Evolutionary conservation across 331 rosid genomes (phyloP).

Genomic region (Rhamnella rubrinervis): DNA sequence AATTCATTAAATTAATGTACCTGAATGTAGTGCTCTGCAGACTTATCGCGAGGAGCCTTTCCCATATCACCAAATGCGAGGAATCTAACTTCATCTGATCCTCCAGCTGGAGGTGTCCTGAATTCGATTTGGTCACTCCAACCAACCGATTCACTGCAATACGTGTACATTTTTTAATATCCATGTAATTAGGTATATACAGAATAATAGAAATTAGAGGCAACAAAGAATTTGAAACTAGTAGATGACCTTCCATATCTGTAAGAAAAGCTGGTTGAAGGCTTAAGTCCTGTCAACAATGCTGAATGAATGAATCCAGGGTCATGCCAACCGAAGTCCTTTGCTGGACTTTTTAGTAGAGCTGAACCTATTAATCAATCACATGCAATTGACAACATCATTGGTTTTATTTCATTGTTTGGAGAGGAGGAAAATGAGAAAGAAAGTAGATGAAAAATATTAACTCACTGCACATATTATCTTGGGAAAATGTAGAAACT

Average conservation of each 20-base stretch:
- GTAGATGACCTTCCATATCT: constrained; percentile 66
- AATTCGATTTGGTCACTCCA: constrained; percentile 64
- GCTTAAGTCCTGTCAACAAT: constrained; percentile 68
- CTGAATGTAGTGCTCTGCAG: constrained; percentile 86
- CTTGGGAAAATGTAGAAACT: constrained; percentile 64
- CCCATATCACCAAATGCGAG: constrained; percentile 88
- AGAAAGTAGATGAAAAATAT: background rate
- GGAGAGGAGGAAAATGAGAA: background rate
- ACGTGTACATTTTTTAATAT: no score
- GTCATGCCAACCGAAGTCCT: constrained; percentile 95
- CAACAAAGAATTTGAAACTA: background rate
- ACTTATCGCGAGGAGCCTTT: constrained; percentile 75
- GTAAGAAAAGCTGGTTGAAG: constrained; percentile 59
- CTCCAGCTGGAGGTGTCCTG: constrained; percentile 75
- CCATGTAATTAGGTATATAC: background rate
- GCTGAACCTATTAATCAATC: constrained; percentile 30
- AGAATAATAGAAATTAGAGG: background rate
- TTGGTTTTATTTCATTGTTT: no score
- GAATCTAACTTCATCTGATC: constrained; percentile 58
- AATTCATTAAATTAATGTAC: constrained; percentile 23
- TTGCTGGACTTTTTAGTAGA: constrained; percentile 64
- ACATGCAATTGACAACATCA: background rate
- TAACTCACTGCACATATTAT: constrained; percentile 79
- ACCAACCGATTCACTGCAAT: constrained; percentile 58
- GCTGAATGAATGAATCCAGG: constrained; percentile 89